These are phyloP conservation scores for Gossypium davidsonii DNA, from an alignment of 441 rosid genomes.

Conservation along the genomic window DNA sequence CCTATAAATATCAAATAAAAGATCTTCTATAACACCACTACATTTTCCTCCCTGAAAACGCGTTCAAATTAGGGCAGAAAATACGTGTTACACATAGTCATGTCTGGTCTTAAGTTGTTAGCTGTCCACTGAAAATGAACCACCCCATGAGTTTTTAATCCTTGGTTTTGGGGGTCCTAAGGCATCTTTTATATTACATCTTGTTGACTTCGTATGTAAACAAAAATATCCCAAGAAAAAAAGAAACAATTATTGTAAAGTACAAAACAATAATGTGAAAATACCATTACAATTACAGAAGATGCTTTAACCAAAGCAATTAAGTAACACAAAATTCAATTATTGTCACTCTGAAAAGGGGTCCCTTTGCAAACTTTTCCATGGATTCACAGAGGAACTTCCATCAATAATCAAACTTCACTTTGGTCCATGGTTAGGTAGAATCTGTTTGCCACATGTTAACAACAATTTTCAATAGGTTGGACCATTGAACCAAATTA, in stretches of 20 bases:
- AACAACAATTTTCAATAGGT: neutral
- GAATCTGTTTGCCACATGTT: conserved; percentile 6
- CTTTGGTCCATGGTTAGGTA: neutral
- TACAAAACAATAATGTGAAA: neutral
- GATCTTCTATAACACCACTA: no score
- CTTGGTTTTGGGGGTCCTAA: neutral
- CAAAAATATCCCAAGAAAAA: neutral
- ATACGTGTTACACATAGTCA: neutral
- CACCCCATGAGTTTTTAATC: neutral
- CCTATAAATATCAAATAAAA: no score
- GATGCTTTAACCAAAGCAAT: conserved; percentile 4
- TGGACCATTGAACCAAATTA: neutral
- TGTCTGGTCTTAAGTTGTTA: neutral
- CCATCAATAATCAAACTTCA: neutral
- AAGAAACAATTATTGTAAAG: neutral
- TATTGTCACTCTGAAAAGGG: neutral
- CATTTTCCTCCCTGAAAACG: no score
- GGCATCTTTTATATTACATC: neutral
- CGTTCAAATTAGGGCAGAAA: neutral
- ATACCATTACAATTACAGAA: neutral
- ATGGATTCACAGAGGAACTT: neutral
- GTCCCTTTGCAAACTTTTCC: neutral
- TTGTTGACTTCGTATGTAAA: neutral
- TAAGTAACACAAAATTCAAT: neutral
- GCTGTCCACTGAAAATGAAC: neutral